Percentiles rank a stretch among this genome's conserved stretches.
Conservation (phyloP, 305 asterid genomes). For the Fraxinus nigra region DNA sequence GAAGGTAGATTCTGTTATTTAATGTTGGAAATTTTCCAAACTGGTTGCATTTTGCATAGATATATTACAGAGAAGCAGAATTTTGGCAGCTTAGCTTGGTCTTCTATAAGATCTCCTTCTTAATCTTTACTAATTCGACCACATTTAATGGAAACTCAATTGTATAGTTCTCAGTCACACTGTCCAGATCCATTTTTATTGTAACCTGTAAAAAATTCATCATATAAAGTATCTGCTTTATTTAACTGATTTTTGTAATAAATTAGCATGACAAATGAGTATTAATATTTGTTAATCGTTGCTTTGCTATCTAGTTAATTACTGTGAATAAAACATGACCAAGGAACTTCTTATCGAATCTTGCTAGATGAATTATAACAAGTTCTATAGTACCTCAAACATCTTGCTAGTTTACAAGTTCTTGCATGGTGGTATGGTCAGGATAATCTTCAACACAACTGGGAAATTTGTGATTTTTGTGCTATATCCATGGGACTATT, state of each 20-base stretch:
- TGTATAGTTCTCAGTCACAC: background rate
- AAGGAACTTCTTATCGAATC: background rate
- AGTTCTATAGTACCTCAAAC: background rate
- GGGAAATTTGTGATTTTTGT: background rate
- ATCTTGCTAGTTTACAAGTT: background rate
- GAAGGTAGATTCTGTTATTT: background rate
- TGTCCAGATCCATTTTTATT: background rate
- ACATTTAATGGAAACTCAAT: background rate
- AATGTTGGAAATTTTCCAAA: background rate
- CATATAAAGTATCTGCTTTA: background rate
- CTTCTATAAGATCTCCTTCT: background rate
- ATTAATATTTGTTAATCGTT: too few species aligned
- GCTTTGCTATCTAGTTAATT: background rate
- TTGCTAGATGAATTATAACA: background rate
- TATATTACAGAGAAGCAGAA: background rate
- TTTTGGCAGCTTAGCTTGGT: background rate
- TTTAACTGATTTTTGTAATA: background rate
- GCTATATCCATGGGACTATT: background rate
- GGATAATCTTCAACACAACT: background rate
- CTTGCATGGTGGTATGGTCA: background rate
- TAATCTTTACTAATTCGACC: background rate
- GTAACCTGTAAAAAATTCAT: background rate
- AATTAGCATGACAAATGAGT: background rate
- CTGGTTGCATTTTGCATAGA: background rate
- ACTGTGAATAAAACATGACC: background rate